Base-by-base conservation (phyloP, 768 basidiomycete species). In the Termitomyces sp. region DNA sequence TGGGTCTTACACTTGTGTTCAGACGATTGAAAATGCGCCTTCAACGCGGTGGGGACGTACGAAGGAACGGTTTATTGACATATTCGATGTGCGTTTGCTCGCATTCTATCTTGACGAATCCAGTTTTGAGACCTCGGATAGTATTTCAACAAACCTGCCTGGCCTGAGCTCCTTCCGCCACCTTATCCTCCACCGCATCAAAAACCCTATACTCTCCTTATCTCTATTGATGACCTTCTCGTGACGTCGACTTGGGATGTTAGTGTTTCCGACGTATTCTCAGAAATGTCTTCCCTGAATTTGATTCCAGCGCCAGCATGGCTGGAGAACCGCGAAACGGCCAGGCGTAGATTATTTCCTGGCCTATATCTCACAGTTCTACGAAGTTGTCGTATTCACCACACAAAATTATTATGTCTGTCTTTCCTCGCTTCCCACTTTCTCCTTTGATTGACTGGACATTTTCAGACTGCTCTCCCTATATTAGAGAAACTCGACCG, bases 291-390 rank as follows among this genome's bases (percentile, higher is more conserved):
- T 47, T 34, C 4, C 35, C 54, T 51, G 35, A 52, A 12, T 47
- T 54, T 34, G 49, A 37, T 19, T 42, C 34, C 58, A 97, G 94
- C 85, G 95, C 54, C 83, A 91, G 73, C 80, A 91, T 64, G 97
- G 97, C 51, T 99, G 97, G 96, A 79, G 93, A 61, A 98, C 96
- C 3, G 96, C 95, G 5, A 99, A 98, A 73, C 85, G 97, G 34
- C 96, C 97, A 1, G 97, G 97, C 4, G 91, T 94, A 16, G 97
- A 99, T 68, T 98, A 99, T 73, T 99, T 99, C 82, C 79, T 99
- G 34, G 95, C 84, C 27, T 99, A 99, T 70, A 83, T 99, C 47
- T 92, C 94, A 0, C 96, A 98, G 67, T 99, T 98, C 76, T 99
- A 94, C 69, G 97, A 99, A 76, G 84, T 98, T 56, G 96, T 98